These are phyloP conservation scores for Oemleria cerasiformis DNA, from an alignment of 306 rosid species.

Conservation along the genomic window DNA sequence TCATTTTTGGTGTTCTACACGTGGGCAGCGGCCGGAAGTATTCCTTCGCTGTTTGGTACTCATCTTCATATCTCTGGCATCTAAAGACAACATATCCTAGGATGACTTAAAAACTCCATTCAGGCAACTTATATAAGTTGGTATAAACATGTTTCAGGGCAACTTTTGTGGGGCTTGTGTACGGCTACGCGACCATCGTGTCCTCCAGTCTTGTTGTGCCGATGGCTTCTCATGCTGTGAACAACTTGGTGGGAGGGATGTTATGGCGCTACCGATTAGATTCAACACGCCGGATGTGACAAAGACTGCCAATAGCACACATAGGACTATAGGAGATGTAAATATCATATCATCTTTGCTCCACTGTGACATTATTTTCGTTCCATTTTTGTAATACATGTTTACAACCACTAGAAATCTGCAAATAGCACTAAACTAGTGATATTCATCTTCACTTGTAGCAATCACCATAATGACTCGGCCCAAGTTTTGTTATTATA, in stretches of 20 bases:
- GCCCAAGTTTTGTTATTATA: no score
- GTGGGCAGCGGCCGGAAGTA: slow-evolving; percentile 76
- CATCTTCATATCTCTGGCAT: slow-evolving; percentile 6
- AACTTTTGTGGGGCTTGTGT: slow-evolving; percentile 81
- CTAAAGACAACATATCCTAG: background rate
- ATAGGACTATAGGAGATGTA: background rate
- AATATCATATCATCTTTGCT: no score
- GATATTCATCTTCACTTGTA: no score
- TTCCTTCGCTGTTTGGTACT: slow-evolving; percentile 81
- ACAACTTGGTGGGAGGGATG: slow-evolving; percentile 79
- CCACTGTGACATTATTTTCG: no score
- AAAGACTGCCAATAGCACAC: background rate
- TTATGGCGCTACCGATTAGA: slow-evolving; percentile 63
- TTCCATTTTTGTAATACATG: no score
- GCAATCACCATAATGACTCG: no score
- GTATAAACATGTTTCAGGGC: slow-evolving; percentile 56
- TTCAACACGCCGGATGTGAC: slow-evolving; percentile 23
- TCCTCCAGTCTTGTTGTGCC: slow-evolving; percentile 81
- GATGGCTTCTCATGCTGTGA: slow-evolving; percentile 81
- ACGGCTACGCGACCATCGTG: slow-evolving; percentile 75
- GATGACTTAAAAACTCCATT: background rate
- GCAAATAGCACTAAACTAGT: no score
- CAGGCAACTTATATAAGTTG: no score
- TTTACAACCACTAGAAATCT: no score
- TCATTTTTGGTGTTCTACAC: slow-evolving; percentile 79